Evolutionary conservation across 805 yeast species (phyloP).

Genomic region (Monosporozyma unispora): DNA sequence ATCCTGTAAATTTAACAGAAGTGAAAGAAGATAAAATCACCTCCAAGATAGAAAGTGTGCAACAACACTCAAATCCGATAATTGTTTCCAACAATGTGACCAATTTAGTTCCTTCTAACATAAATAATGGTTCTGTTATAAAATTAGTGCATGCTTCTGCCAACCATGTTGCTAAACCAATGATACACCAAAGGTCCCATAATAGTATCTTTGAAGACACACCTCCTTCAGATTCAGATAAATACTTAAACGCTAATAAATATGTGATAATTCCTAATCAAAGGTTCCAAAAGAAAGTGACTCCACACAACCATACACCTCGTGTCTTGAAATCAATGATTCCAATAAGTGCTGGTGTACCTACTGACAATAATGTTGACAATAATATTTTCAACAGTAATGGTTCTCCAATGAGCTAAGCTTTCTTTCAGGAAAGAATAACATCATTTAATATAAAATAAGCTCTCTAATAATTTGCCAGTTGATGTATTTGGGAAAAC

Average conservation of each 20-base stretch:
- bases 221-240: background rate
- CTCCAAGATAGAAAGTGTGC: background rate
- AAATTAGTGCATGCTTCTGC: background rate
- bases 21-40: background rate
- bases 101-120: background rate
- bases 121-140: background rate
- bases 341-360: background rate
- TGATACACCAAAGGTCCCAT: background rate
- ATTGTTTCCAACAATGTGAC: background rate
- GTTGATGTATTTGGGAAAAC: too few relatives aligned
- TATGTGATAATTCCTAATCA: slow-evolving; percentile 1
- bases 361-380: background rate
- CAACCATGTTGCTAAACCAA: background rate
- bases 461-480: too few relatives aligned
- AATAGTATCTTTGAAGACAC: background rate
- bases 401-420: background rate
- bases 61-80: background rate
- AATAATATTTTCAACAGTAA: background rate
- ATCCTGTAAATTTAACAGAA: background rate
- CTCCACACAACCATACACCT: background rate
- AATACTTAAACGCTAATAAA: background rate
- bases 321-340: background rate
- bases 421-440: background rate
- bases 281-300: background rate
- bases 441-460: too few relatives aligned